A percentile compares a stretch with the other conserved stretches of the same genome.
Evolutionary conservation across 2,329 filamentous ascomycete genomes (phyloP).

Genomic region (Sporothrix schenckii): DNA sequence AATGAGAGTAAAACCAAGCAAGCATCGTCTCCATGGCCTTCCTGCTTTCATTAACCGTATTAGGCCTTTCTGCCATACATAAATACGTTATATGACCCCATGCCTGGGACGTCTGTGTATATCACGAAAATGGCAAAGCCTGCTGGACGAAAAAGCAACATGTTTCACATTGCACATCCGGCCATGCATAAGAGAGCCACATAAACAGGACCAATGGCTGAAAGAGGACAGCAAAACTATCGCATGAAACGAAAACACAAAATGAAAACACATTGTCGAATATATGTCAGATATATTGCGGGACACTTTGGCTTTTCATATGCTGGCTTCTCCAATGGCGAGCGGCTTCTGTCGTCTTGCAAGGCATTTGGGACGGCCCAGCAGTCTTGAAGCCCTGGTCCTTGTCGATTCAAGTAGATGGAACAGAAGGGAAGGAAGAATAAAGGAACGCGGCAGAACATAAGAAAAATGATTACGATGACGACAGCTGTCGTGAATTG

Average conservation of each 20-base stretch:
- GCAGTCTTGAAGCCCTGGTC: not conserved
- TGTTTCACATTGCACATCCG: slow-evolving; percentile 2
- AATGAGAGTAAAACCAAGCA: too few species aligned
- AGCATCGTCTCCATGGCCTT: too few species aligned
- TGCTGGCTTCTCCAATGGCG: not conserved
- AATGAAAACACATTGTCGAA: not conserved
- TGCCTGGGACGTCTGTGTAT: not conserved
- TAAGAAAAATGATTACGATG: not conserved
- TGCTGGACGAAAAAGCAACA: not conserved
- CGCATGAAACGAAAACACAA: slow-evolving; percentile 7
- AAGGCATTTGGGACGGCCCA: slow-evolving; percentile 20
- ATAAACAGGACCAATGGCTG: not conserved
- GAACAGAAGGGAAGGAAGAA: not conserved
- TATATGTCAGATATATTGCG: not conserved
- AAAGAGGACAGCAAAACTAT: not conserved
- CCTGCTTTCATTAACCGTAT: not conserved
- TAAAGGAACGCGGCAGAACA: not conserved
- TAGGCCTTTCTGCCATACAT: too few species aligned
- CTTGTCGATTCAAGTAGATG: slow-evolving; percentile 21
- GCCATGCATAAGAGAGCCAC: slow-evolving; percentile 9
- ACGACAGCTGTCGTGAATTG: slow-evolving; percentile 15
- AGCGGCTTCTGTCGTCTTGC: slow-evolving; percentile 5
- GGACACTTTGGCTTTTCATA: slow-evolving; percentile 6
- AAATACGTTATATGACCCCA: not conserved
- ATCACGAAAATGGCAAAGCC: not conserved